Conservation (phyloP, 805 yeast genomes). For the Metschnikowia gelsemii region DNA sequence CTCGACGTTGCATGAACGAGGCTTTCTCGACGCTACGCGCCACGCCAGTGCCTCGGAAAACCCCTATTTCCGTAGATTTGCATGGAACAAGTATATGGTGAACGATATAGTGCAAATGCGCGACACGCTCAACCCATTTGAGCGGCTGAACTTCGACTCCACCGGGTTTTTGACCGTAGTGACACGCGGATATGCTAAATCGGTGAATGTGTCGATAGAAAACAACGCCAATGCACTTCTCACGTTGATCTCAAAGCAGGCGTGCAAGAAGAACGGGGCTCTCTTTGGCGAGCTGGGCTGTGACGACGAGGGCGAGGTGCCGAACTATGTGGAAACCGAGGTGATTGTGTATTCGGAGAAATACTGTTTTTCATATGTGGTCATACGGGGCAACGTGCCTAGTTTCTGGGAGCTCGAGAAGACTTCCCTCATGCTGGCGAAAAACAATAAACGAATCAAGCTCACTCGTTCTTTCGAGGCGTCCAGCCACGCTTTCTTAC, state of each 20-base stretch:
- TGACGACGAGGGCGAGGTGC: conserved; percentile 54
- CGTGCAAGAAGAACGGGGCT: conserved; percentile 47
- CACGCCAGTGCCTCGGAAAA: conserved; percentile 28
- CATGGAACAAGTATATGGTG: conserved; percentile 53
- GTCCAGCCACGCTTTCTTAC: conserved; percentile 49
- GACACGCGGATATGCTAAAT: conserved; percentile 52
- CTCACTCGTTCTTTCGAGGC: conserved; percentile 55
- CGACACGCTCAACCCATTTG: conserved; percentile 40
- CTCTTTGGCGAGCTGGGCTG: conserved; percentile 58
- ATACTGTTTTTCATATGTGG: conserved; percentile 44
- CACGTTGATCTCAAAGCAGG: conserved; percentile 53
- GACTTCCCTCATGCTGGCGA: conserved; percentile 32
- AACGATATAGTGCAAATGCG: conserved; percentile 48
- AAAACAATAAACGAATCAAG: conserved; percentile 40
- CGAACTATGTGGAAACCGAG: conserved; percentile 55
- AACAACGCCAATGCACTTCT: conserved; percentile 39
- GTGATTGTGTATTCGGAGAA: conserved; percentile 43
- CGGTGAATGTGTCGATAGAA: conserved; percentile 34
- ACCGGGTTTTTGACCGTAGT: conserved; percentile 49
- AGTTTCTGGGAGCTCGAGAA: conserved; percentile 53
- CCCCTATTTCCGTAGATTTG: conserved; percentile 45
- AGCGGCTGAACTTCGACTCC: conserved; percentile 42
- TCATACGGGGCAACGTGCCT: conserved; percentile 55
- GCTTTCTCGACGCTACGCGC: conserved; percentile 21
- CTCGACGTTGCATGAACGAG: conserved; percentile 46